Conservation (phyloP, 1,284 basidiomycete genomes). For the Leccinum insigne region DNA sequence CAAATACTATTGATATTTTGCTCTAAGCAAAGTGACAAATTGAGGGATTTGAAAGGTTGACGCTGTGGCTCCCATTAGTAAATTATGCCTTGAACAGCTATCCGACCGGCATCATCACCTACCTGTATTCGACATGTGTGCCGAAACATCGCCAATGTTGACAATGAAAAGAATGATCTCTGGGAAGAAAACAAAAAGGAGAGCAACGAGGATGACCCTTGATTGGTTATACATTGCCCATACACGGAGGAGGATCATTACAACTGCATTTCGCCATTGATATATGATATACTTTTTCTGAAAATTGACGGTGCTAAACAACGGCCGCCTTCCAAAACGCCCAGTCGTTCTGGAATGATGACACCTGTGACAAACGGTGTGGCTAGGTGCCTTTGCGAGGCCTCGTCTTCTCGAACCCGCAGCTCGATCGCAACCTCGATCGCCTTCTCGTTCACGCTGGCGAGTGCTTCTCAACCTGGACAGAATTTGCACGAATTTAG, state of each 20-base stretch:
- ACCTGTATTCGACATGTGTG: background rate
- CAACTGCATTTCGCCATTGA: background rate
- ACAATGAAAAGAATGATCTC: background rate
- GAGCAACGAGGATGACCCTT: background rate
- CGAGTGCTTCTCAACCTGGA: no score
- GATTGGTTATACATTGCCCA: conserved; percentile 12
- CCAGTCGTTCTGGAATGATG: no score
- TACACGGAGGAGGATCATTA: conserved; percentile 8
- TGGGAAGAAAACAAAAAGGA: background rate
- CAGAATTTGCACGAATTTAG: no score
- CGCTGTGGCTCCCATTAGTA: background rate
- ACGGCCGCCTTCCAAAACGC: no score
- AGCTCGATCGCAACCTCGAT: no score
- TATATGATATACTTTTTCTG: background rate
- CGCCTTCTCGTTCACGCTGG: no score
- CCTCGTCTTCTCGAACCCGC: no score
- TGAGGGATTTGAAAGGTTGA: background rate
- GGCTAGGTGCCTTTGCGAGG: no score
- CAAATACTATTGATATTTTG: background rate
- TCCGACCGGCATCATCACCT: background rate
- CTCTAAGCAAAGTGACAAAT: background rate
- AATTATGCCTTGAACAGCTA: background rate
- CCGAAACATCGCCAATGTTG: background rate
- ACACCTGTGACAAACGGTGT: no score
- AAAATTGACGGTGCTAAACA: background rate